These are phyloP conservation scores for Tephrocybe sp. DNA, from an alignment of 768 basidiomycete genomes.

Conservation along the genomic window DNA sequence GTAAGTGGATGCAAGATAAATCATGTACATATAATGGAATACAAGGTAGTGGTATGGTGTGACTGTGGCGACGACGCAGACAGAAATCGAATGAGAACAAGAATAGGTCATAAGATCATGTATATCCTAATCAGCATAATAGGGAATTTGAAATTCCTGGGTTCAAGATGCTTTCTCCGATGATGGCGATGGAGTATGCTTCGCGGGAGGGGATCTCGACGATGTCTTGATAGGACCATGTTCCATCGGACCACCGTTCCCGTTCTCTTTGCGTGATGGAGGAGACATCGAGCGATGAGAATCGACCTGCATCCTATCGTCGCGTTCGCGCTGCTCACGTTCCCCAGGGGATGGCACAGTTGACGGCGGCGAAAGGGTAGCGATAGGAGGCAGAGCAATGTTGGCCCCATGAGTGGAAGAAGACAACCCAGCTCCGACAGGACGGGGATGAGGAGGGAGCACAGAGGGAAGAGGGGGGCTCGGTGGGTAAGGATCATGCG, in stretches of 20 bases:
- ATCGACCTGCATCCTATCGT: conserved; percentile 59
- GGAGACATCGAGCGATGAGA: conserved; percentile 51
- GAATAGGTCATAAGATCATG: conserved; percentile 4
- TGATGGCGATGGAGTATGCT: conserved; percentile 56
- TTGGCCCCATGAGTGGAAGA: conserved; percentile 34
- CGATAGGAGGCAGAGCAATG: conserved; percentile 69
- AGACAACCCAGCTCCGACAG: conserved; percentile 57
- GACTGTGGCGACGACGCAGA: background rate
- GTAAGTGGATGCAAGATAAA: conserved; percentile 13
- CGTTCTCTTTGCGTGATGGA: conserved; percentile 39
- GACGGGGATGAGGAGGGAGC: conserved; percentile 75
- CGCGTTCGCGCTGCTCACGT: conserved; percentile 39
- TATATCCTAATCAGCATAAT: conserved; percentile 8
- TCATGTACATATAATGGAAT: conserved; percentile 10
- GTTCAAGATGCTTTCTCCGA: conserved; percentile 36
- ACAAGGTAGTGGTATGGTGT: conserved; percentile 6
- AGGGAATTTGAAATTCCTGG: background rate
- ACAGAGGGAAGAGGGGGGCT: conserved; percentile 59
- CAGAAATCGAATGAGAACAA: background rate
- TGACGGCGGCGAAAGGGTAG: conserved; percentile 64
- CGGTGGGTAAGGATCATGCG: conserved; percentile 45
- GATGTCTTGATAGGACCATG: conserved; percentile 40
- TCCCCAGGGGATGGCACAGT: conserved; percentile 55
- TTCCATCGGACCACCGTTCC: conserved; percentile 49
- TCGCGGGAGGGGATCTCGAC: conserved; percentile 51